A percentile compares a stretch with the other conserved stretches of the same genome.
phyloP scores from a whole-genome alignment of 371 early-diverging fungal species.

The Encephalitozoon intestinalis region DNA sequence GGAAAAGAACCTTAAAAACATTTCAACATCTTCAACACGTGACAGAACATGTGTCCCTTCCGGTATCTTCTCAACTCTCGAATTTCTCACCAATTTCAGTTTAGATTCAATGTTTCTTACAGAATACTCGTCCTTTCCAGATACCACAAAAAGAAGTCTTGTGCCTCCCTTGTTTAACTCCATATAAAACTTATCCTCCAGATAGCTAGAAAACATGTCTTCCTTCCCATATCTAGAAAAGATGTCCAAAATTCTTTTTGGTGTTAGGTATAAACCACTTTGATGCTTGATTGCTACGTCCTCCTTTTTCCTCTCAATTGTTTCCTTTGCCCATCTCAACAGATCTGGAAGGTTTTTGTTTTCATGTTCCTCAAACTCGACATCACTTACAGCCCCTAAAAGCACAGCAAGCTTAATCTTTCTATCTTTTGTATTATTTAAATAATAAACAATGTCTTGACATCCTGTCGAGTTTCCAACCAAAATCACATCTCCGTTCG shows the following conservation, averaged over 20 bases:
- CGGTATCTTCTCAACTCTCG: conserved; percentile 1
- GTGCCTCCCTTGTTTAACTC: conserved; percentile 12
- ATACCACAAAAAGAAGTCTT: conserved; percentile 40
- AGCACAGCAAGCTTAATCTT: conserved; percentile 35
- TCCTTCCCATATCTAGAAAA: conserved; percentile 43
- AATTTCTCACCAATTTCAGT: conserved; percentile 16
- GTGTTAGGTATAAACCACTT: not conserved
- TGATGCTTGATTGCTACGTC: conserved; percentile 24
- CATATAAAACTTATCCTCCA: conserved; percentile 23
- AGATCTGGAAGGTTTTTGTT: conserved; percentile 19
- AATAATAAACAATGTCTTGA: conserved; percentile 46
- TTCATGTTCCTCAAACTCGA: conserved; percentile 46
- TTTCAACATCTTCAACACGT: not conserved
- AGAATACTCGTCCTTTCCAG: conserved; percentile 49
- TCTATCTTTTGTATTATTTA: conserved; percentile 1
- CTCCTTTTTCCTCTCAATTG: not conserved
- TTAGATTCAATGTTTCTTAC: conserved; percentile 11
- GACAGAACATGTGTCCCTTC: conserved; percentile 36
- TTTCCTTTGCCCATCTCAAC: conserved; percentile 22
- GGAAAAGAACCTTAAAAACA: conserved; percentile 10
- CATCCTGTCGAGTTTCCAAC: conserved; percentile 60
- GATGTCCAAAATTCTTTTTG: conserved; percentile 44
- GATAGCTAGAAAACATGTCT: conserved; percentile 52
- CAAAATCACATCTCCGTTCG: conserved; percentile 23
- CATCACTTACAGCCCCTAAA: conserved; percentile 60